Percentiles rank a stretch among this genome's conserved stretches.
Conservation (phyloP, 2,329 filamentous ascomycete species). For the Alternaria dauci region DNA sequence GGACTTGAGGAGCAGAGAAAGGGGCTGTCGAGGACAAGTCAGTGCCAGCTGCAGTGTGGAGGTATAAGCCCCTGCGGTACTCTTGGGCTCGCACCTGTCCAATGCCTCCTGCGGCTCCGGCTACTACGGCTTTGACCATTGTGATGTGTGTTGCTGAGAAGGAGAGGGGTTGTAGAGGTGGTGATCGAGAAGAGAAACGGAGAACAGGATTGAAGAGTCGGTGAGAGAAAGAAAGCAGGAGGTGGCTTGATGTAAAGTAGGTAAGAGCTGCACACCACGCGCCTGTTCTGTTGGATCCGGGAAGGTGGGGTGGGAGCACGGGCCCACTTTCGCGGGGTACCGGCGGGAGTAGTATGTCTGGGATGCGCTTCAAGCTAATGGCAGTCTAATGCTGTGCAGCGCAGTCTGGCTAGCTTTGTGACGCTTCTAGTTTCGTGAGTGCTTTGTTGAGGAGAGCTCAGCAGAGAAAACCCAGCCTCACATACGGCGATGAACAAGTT, state of each 20-base stretch:
- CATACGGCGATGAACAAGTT: not conserved
- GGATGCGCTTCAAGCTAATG: slow-evolving; percentile 18
- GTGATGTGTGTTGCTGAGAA: slow-evolving; percentile 23
- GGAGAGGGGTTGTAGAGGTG: slow-evolving; percentile 25
- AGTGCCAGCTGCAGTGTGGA: not conserved
- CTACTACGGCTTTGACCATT: slow-evolving; percentile 67
- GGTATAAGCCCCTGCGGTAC: not conserved
- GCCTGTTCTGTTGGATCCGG: slow-evolving; percentile 37
- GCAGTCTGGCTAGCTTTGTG: slow-evolving; percentile 4
- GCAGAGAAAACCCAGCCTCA: not conserved
- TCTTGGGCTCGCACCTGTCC: slow-evolving; percentile 74
- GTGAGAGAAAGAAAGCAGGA: slow-evolving; percentile 20
- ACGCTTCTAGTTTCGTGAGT: slow-evolving; percentile 11
- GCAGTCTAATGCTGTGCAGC: slow-evolving; percentile 8
- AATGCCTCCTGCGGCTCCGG: slow-evolving; percentile 97
- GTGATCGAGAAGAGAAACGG: slow-evolving; percentile 6
- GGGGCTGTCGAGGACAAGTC: slow-evolving; percentile 67
- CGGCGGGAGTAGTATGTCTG: slow-evolving; percentile 20
- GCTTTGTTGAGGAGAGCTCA: slow-evolving; percentile 11
- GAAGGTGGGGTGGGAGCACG: slow-evolving; percentile 36
- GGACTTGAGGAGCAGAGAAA: slow-evolving; percentile 95
- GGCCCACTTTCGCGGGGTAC: slow-evolving; percentile 38
- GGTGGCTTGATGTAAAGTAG: slow-evolving; percentile 30
- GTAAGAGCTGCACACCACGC: slow-evolving; percentile 40
- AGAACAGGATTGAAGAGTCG: slow-evolving; percentile 27